These are phyloP conservation scores for Coniochaeta sp. DNA, from an alignment of 2,329 filamentous ascomycete species.

Conservation along the genomic window DNA sequence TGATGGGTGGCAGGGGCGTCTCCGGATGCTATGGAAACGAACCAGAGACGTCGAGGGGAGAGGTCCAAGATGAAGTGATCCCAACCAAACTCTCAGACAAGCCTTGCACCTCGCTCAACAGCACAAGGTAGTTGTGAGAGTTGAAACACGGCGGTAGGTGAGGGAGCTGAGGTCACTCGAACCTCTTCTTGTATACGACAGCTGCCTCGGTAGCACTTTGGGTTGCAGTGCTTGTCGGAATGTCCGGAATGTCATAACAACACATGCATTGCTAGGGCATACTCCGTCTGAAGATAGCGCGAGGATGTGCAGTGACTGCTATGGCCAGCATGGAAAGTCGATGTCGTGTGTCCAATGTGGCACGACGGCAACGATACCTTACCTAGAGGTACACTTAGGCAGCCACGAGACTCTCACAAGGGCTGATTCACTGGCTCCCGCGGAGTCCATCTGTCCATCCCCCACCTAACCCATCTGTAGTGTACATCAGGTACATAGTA, in stretches of 20 bases:
- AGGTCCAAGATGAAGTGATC: background rate
- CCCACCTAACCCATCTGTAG: background rate
- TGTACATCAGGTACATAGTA: too few relatives aligned
- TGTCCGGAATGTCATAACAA: background rate
- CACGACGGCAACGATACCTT: background rate
- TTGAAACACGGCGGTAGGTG: background rate
- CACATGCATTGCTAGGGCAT: background rate
- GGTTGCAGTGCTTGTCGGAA: background rate
- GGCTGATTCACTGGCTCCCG: background rate
- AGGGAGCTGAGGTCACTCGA: background rate
- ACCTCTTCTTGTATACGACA: background rate
- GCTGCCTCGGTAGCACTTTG: background rate
- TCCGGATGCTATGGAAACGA: background rate
- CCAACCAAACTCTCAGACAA: background rate
- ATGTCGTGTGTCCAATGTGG: background rate
- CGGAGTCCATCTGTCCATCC: background rate
- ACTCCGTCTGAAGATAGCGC: background rate
- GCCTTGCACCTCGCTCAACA: background rate
- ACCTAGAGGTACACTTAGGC: background rate
- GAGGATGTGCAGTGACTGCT: background rate
- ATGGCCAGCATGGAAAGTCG: background rate
- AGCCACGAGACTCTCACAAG: background rate
- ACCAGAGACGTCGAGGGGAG: background rate
- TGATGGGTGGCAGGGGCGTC: background rate
- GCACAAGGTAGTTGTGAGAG: background rate